Conservation (phyloP, 169 alveolate species). For the Fabrea salina region DNA sequence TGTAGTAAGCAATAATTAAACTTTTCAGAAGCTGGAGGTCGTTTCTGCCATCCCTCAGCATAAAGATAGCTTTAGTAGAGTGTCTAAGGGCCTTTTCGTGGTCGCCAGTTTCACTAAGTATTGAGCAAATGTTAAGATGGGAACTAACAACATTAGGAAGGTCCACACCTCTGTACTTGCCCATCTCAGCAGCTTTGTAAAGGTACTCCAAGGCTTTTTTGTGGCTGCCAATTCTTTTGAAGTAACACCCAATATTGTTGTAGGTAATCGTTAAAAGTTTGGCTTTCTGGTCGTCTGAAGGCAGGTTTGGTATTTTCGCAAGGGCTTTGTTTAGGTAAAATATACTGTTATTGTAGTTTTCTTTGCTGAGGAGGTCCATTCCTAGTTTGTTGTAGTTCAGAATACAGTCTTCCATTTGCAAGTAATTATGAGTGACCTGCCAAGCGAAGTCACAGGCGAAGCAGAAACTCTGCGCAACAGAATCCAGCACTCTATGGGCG, state of each 20-base stretch:
- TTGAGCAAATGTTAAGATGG: constrained; percentile 67
- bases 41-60: background rate
- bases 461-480: constrained; percentile 7
- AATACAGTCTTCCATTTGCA: background rate
- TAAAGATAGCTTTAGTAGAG: constrained; percentile 54
- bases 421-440: too few relatives aligned
- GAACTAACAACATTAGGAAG: constrained; percentile 23
- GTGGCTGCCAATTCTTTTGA: constrained; percentile 45
- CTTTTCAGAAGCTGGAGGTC: background rate
- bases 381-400: background rate
- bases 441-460: constrained; percentile 7
- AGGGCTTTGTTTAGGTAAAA: background rate
- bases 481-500: background rate
- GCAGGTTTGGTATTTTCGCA: background rate
- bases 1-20: background rate
- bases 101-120: constrained; percentile 48
- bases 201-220: constrained; percentile 61
- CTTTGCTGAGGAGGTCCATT: background rate
- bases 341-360: background rate
- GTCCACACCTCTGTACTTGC: constrained; percentile 40
- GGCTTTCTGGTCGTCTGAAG: background rate
- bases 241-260: constrained; percentile 68
- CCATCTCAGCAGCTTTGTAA: constrained; percentile 54
- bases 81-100: constrained; percentile 67
- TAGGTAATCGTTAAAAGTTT: constrained; percentile 39